Percentiles rank a stretch among this genome's conserved stretches.
Evolutionary conservation across 2,329 filamentous ascomycete species (phyloP).

Genomic region (Beauveria sp.): DNA sequence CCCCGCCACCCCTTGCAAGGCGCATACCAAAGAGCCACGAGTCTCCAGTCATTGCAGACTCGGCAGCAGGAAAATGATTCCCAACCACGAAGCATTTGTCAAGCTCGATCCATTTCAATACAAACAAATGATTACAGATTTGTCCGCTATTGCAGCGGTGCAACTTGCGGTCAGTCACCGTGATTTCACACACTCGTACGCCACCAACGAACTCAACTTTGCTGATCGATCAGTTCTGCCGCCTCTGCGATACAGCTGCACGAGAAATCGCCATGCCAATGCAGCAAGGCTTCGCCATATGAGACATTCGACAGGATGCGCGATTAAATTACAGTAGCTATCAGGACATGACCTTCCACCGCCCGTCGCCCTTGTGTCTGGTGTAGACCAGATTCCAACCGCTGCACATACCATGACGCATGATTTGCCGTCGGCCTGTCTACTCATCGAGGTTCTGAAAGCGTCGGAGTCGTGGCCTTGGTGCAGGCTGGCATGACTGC

Average conservation of each 20-base stretch:
- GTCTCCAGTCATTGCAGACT: neutral
- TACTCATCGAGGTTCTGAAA: neutral
- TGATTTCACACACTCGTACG: neutral
- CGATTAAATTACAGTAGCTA: neutral
- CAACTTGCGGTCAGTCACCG: neutral
- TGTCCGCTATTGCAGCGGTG: neutral
- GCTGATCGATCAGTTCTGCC: neutral
- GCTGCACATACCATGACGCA: neutral
- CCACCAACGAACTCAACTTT: neutral
- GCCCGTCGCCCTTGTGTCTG: neutral
- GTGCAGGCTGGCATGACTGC: neutral
- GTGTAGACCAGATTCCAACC: neutral
- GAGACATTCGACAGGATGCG: neutral
- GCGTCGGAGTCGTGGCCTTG: neutral
- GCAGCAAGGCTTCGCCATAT: neutral
- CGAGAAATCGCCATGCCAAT: neutral
- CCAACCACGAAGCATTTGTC: neutral
- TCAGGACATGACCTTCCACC: neutral
- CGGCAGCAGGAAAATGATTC: too few species aligned
- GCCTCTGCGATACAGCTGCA: neutral
- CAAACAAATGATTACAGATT: neutral
- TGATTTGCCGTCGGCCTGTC: neutral
- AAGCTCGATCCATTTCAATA: neutral
- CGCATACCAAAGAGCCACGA: neutral
- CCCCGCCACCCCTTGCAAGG: neutral